Evolutionary conservation across 768 basidiomycete genomes (phyloP).

Genomic region (Mycena rebaudengoi): DNA sequence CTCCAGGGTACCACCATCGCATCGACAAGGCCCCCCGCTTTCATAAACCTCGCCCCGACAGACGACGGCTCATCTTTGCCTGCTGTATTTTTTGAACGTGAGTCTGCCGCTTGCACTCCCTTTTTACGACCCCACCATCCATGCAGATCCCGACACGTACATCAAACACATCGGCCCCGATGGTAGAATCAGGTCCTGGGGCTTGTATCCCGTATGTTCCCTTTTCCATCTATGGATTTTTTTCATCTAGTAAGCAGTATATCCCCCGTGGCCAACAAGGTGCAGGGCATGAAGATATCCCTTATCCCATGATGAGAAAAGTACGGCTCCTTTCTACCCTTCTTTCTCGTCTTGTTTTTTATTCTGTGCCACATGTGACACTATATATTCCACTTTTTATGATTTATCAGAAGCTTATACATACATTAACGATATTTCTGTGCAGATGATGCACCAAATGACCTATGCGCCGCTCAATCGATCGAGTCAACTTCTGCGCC

Average conservation of each 20-base stretch:
- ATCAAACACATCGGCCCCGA: constrained; percentile 24
- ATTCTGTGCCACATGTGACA: too few species aligned
- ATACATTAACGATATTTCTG: constrained; percentile 5
- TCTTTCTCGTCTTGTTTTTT: constrained; percentile 3
- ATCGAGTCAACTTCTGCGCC: constrained; percentile 20
- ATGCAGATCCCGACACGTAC: constrained; percentile 23
- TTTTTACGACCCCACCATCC: constrained; percentile 1
- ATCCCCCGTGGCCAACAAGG: constrained; percentile 13
- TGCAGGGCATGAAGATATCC: constrained; percentile 22
- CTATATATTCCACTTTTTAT: neutral
- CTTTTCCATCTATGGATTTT: neutral
- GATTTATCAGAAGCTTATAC: constrained; percentile 1
- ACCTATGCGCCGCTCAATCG: constrained; percentile 23
- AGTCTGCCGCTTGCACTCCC: constrained; percentile 6
- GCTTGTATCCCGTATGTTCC: constrained; percentile 31
- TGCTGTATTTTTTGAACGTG: constrained; percentile 30
- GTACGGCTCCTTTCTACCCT: constrained; percentile 7
- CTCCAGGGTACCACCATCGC: constrained; percentile 9
- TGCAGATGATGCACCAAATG: constrained; percentile 30
- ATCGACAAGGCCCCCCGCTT: constrained; percentile 5
- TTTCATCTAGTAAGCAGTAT: constrained; percentile 16
- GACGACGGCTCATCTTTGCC: constrained; percentile 29
- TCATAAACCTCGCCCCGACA: constrained; percentile 27
- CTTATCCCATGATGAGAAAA: constrained; percentile 22
- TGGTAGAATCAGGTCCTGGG: constrained; percentile 33